Percentiles rank a stretch among this genome's conserved stretches.
These are phyloP conservation scores for Boletus reticuloceps DNA, from an alignment of 768 basidiomycete species.

Conservation along the genomic window DNA sequence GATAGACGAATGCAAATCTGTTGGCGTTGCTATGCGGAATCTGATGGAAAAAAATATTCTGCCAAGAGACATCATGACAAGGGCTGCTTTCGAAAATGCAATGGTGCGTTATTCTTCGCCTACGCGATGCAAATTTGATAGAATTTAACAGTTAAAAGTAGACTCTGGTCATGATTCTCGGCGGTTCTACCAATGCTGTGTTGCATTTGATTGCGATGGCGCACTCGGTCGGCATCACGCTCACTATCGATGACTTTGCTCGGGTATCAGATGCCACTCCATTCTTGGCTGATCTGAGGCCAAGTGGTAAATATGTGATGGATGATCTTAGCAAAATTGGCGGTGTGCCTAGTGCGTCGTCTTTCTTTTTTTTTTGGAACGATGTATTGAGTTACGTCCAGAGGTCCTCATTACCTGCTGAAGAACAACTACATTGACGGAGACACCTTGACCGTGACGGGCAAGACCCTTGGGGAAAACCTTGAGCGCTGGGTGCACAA, in stretches of 20 bases:
- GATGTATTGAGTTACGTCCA: constrained; percentile 27
- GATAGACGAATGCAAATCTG: constrained; percentile 71
- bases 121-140: constrained; percentile 2
- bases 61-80: constrained; percentile 96
- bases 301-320: constrained; percentile 98
- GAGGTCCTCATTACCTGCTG: constrained; percentile 80
- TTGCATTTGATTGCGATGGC: constrained; percentile 96
- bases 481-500: constrained; percentile 84
- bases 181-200: constrained; percentile 97
- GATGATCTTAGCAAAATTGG: constrained; percentile 95
- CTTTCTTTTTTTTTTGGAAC: neutral
- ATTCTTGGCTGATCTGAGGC: constrained; percentile 95
- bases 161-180: constrained; percentile 95
- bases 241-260: constrained; percentile 93
- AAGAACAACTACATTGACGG: constrained; percentile 90
- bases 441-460: constrained; percentile 87
- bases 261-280: constrained; percentile 87
- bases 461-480: constrained; percentile 88
- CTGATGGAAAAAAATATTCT: constrained; percentile 89
- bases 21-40: constrained; percentile 82
- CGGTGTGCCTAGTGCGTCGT: constrained; percentile 84
- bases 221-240: constrained; percentile 87
- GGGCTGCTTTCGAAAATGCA: constrained; percentile 95
- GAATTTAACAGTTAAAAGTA: constrained; percentile 32
- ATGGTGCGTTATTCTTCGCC: constrained; percentile 55